Conservation (phyloP, 768 basidiomycete species). For the Lyophyllum semitale region DNA sequence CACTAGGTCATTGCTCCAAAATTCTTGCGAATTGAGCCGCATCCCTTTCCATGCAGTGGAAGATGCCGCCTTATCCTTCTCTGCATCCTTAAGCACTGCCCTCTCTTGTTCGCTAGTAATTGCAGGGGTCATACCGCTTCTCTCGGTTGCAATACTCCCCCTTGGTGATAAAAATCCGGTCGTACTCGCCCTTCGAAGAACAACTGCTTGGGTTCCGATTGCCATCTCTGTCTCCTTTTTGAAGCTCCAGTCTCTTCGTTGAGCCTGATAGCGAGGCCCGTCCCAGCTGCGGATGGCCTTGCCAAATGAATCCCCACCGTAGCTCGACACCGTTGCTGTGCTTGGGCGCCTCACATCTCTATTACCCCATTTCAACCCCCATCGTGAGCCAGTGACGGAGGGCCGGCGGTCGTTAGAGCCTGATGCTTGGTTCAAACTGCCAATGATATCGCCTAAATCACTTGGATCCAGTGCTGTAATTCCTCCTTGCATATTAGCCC, state of each 20-base stretch:
- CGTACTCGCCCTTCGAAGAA: slow-evolving; percentile 22
- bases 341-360: slow-evolving; percentile 40
- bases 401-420: slow-evolving; percentile 15
- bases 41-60: slow-evolving; percentile 46
- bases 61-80: slow-evolving; percentile 21
- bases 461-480: slow-evolving; percentile 30
- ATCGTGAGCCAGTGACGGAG: slow-evolving; percentile 17
- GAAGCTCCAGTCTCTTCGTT: slow-evolving; percentile 60
- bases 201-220: slow-evolving; percentile 3
- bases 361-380: slow-evolving; percentile 21
- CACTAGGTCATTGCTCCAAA: slow-evolving; percentile 65
- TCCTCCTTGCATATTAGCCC: slow-evolving; percentile 33
- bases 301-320: slow-evolving; percentile 43
- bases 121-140: slow-evolving; percentile 5
- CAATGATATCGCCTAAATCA: slow-evolving; percentile 28
- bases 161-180: slow-evolving; percentile 29
- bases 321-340: slow-evolving; percentile 40
- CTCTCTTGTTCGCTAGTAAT: slow-evolving; percentile 14
- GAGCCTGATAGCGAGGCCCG: slow-evolving; percentile 45
- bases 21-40: slow-evolving; percentile 55
- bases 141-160: slow-evolving; percentile 29
- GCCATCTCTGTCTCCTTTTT: slow-evolving; percentile 47
- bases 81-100: slow-evolving; percentile 10
- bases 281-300: slow-evolving; percentile 40
- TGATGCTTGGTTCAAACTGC: slow-evolving; percentile 2